These are phyloP conservation scores for Bifiguratus adelaidae DNA, from an alignment of 192 early-diverging fungal species.

Conservation along the genomic window DNA sequence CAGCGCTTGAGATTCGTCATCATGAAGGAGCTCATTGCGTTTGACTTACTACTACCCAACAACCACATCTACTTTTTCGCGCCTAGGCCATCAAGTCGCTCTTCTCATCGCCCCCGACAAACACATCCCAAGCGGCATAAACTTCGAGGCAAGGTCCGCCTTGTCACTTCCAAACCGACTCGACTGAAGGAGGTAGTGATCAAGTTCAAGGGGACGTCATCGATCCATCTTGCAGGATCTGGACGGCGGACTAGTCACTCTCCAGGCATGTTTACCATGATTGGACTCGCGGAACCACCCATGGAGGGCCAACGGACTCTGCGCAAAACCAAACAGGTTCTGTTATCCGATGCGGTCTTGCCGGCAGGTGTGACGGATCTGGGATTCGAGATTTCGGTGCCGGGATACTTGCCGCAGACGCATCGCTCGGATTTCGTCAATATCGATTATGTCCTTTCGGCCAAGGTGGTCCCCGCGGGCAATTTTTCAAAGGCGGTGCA, in stretches of 20 bases:
- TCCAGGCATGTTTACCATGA: background rate
- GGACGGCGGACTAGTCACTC: too few relatives aligned
- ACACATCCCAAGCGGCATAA: conserved; percentile 17
- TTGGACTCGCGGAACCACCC: conserved; percentile 1
- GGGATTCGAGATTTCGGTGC: conserved; percentile 17
- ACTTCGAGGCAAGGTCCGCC: conserved; percentile 15
- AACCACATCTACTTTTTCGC: background rate
- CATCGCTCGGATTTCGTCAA: conserved; percentile 8
- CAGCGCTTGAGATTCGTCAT: background rate
- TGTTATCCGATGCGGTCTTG: conserved; percentile 11
- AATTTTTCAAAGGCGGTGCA: conserved; percentile 10
- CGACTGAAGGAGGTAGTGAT: conserved; percentile 8
- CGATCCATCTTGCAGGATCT: conserved; percentile 1
- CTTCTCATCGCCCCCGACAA: conserved; percentile 1
- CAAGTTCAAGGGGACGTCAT: conserved; percentile 13
- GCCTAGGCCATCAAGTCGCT: background rate
- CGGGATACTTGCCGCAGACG: conserved; percentile 12
- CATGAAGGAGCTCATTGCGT: background rate
- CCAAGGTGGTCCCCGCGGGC: conserved; percentile 6
- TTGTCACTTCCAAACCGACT: conserved; percentile 14
- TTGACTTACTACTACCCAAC: background rate
- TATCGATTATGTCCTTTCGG: conserved; percentile 7
- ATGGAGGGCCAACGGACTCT: conserved; percentile 9
- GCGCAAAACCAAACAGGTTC: conserved; percentile 8
- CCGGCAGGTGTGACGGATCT: conserved; percentile 15